A percentile compares a stretch with the other conserved stretches of the same genome.
phyloP scores from a whole-genome alignment of 2,329 filamentous ascomycete genomes.

The Beauveria australis region DNA sequence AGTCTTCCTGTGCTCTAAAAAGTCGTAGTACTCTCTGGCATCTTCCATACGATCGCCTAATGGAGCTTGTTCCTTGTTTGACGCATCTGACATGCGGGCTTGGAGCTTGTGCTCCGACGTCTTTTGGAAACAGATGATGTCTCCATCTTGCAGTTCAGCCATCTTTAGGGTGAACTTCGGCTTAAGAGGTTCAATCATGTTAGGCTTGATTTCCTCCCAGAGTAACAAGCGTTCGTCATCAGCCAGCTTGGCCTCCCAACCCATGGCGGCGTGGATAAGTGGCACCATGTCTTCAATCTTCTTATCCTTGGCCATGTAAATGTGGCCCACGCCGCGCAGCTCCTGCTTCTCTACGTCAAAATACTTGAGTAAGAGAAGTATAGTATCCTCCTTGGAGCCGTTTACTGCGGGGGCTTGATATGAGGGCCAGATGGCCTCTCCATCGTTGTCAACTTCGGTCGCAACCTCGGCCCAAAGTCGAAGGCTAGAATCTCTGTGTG shows the following conservation, averaged over 20 bases:
- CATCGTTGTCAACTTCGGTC: slow-evolving; percentile 57
- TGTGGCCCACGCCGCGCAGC: slow-evolving; percentile 67
- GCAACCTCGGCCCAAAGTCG: slow-evolving; percentile 81
- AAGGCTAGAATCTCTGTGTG: slow-evolving; percentile 62
- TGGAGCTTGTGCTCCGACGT: slow-evolving; percentile 41
- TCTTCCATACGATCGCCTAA: slow-evolving; percentile 53
- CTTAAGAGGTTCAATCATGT: slow-evolving; percentile 94
- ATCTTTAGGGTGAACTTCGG: slow-evolving; percentile 80
- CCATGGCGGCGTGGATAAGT: slow-evolving; percentile 72
- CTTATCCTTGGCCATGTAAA: slow-evolving; percentile 81
- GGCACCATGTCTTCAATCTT: slow-evolving; percentile 79
- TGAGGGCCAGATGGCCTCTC: slow-evolving; percentile 64
- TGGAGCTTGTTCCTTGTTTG: slow-evolving; percentile 22
- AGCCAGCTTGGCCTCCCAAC: slow-evolving; percentile 69
- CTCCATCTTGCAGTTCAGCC: slow-evolving; percentile 92
- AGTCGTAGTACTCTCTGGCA: slow-evolving; percentile 85
- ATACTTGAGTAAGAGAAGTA: slow-evolving; percentile 86
- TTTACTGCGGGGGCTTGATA: slow-evolving; percentile 50
- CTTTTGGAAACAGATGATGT: slow-evolving; percentile 91
- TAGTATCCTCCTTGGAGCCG: slow-evolving; percentile 51
- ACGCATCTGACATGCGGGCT: slow-evolving; percentile 20
- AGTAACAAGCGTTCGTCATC: slow-evolving; percentile 56
- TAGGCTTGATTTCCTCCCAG: slow-evolving; percentile 96
- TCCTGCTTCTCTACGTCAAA: slow-evolving; percentile 74
- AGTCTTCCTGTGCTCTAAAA: slow-evolving; percentile 73